A percentile compares a stretch with the other conserved stretches of the same genome.
These are phyloP conservation scores for Russula sp. DNA, from an alignment of 768 basidiomycete genomes.

Conservation along the genomic window DNA sequence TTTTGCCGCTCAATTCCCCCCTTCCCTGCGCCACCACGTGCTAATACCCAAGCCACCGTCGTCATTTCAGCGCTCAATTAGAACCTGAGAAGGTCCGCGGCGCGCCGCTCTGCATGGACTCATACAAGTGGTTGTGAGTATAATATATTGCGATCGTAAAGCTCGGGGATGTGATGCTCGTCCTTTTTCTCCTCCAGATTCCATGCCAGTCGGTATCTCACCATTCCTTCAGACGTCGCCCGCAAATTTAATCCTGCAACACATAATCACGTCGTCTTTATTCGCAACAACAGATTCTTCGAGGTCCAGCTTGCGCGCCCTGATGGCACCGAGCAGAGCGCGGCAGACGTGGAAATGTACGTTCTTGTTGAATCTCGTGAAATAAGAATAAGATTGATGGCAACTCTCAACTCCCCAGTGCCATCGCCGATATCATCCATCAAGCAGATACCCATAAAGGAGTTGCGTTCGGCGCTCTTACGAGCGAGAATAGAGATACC, in stretches of 20 bases:
- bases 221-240: slow-evolving; percentile 76
- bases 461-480: no score
- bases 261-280: slow-evolving; percentile 85
- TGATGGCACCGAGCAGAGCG: slow-evolving; percentile 64
- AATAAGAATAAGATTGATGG: no score
- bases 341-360: slow-evolving; percentile 76
- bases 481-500: no score
- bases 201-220: slow-evolving; percentile 87
- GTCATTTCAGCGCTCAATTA: slow-evolving; percentile 50
- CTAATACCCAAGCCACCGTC: neutral
- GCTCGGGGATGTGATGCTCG: neutral
- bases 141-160: neutral
- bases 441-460: no score
- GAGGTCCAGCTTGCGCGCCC: slow-evolving; percentile 64
- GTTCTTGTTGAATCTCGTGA: neutral
- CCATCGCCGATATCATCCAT: no score
- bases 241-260: slow-evolving; percentile 65
- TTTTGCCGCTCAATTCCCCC: neutral
- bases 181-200: slow-evolving; percentile 45
- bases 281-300: slow-evolving; percentile 90
- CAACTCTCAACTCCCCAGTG: no score
- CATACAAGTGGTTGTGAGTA: slow-evolving; percentile 88
- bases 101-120: slow-evolving; percentile 79
- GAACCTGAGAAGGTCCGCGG: slow-evolving; percentile 84
- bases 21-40: no score